Base-by-base conservation (phyloP, 2,329 filamentous ascomycete species). In the Sporothrix inflata region DNA sequence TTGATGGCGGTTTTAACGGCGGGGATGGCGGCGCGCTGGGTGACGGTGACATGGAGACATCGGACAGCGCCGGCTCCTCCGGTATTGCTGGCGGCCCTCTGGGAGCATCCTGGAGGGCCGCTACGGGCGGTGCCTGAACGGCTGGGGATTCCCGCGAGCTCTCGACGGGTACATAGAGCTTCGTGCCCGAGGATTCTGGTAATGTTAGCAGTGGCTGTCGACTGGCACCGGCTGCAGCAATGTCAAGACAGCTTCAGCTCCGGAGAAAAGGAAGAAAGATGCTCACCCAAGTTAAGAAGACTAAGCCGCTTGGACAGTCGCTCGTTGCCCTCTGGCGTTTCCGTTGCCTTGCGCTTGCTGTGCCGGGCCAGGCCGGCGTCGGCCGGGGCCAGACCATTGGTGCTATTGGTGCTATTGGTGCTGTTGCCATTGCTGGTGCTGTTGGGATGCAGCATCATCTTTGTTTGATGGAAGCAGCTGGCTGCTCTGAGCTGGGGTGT, bases 271-370 rank as follows among this genome's bases (percentile, higher is more conserved):
- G 68, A 45, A 66, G 69, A 42, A 47, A 40, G 3, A 38, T 19
- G 81, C 84, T 71, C 88, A 96, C 94, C 92, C 75, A 98, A 83
- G 79, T 94, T 94, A 71, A 98, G 86, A 69, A 92, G 84, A 79
- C 93, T 92, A 80, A 98, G 86, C 75, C 92, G 88, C 84, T 98
- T 98, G 63, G 92, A 91, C 75, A 98, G 87, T 69, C 94, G 91
- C 82, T 97, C 88, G 75, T 88, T 89, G 77, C 88, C 76, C 21
- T 80, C 78, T n/a, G 79, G 79, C 12, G 55, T 85, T 74, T 88
- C 87, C 16, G 81, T 86, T 72, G 88, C 87, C 81, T 90, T 91
- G 77, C 89, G 83, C 82, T 91, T 91, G 78, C 85, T 82, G 76
- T 79, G 78, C 73, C 68, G 74, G 27, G 72, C 67, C 45, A 73